A percentile compares a stretch with the other conserved stretches of the same genome.
These are phyloP conservation scores for Leucocoprinus leucothites DNA, from an alignment of 768 basidiomycete genomes.

Conservation along the genomic window DNA sequence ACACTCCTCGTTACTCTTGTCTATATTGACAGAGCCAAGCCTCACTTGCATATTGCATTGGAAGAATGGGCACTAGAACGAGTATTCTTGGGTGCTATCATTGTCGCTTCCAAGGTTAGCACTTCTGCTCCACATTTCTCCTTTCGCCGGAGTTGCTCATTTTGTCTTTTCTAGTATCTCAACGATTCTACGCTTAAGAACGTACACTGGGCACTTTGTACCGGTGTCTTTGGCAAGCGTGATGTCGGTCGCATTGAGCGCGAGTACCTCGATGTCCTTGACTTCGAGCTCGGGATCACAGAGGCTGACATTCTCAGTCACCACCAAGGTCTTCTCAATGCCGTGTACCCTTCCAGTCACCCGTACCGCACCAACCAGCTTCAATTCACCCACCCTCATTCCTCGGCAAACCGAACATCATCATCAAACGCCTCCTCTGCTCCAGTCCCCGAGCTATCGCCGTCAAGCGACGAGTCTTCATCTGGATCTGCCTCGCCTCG, in stretches of 20 bases:
- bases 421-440: conserved; percentile 1
- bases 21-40: conserved; percentile 75
- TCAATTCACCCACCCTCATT: conserved; percentile 22
- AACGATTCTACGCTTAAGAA: conserved; percentile 92
- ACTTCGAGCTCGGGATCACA: conserved; percentile 66
- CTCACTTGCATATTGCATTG: conserved; percentile 75
- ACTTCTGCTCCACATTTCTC: conserved; percentile 12
- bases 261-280: conserved; percentile 77
- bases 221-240: conserved; percentile 77
- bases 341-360: conserved; percentile 19
- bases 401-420: conserved; percentile 14
- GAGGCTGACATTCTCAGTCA: conserved; percentile 62
- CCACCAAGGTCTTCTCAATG: conserved; percentile 36
- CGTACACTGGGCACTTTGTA: conserved; percentile 86
- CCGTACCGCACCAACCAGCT: conserved; percentile 14
- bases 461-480: conserved; percentile 23
- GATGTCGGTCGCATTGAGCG: conserved; percentile 81
- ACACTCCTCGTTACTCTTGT: conserved; percentile 69
- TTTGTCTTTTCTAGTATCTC: conserved; percentile 51
- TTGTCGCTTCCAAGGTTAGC: conserved; percentile 79
- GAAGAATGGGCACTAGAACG: conserved; percentile 88
- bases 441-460: conserved; percentile 14
- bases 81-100: conserved; percentile 88
- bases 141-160: conserved; percentile 13
- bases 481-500: conserved; percentile 24